phyloP scores from a whole-genome alignment of 345 rosid species.

The Passiflora organensis region DNA sequence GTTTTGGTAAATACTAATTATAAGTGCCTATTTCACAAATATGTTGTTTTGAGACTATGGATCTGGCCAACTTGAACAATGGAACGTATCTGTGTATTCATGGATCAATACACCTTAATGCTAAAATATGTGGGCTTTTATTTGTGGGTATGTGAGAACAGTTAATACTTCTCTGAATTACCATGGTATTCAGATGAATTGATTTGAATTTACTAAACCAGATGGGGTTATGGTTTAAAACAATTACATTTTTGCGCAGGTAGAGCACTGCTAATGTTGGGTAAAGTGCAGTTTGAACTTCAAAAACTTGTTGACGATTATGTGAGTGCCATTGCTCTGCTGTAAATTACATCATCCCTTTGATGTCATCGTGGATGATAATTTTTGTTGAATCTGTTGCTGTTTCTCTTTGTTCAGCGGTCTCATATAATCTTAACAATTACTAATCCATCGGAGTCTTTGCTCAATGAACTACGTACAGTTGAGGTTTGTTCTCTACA shows the following conservation, averaged over 20 bases:
- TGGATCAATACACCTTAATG: too few species aligned
- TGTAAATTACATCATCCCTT: slow-evolving; percentile 2
- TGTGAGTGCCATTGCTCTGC: slow-evolving; percentile 51
- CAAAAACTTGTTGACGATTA: slow-evolving; percentile 80
- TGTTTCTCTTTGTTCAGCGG: slow-evolving; percentile 53
- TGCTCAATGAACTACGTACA: slow-evolving; percentile 86
- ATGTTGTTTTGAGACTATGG: too few species aligned
- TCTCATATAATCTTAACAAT: slow-evolving; percentile 69
- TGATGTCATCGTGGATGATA: not conserved
- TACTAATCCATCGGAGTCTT: slow-evolving; percentile 88
- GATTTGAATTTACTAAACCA: too few species aligned
- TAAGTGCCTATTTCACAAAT: too few species aligned
- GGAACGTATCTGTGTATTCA: too few species aligned
- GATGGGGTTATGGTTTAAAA: slow-evolving; percentile 9
- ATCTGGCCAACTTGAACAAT: too few species aligned
- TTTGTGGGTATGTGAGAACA: too few species aligned
- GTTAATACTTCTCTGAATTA: too few species aligned
- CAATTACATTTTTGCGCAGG: slow-evolving; percentile 42
- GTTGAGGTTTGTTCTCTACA: slow-evolving; percentile 70
- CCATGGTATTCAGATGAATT: too few species aligned
- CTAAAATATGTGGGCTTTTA: too few species aligned
- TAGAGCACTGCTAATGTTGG: slow-evolving; percentile 60
- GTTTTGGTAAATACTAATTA: too few species aligned
- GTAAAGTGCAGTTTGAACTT: slow-evolving; percentile 79
- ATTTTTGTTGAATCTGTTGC: slow-evolving; percentile 8